Base-by-base conservation (phyloP, 495 filamentous ascomycete genomes). In the Hapsidospora chrysogenum region DNA sequence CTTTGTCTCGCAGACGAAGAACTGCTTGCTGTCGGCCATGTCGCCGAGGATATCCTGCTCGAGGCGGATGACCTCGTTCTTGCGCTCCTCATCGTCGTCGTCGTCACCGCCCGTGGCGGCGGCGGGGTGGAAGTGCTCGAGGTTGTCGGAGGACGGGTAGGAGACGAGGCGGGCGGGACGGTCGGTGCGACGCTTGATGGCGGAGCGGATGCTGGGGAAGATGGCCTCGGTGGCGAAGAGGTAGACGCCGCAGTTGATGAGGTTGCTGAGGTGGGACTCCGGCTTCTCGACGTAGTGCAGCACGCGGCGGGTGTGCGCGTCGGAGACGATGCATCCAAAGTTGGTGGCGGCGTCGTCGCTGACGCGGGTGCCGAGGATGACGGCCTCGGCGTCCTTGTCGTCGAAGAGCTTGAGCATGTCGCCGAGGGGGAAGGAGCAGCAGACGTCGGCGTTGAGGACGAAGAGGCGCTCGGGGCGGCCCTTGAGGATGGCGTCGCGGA, bases 261-360 rank as follows among this genome's bases (percentile, higher is more conserved):
- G 68, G 56, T 96, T 95, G 38, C 82, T 92, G 57, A 99, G 96
- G 59, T 94, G 82, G 31, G 82, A 89, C 57, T 99, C 89, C 40
- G 89, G 89, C 66, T 96, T 96, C 70, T 99, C 89, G 56, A 99
- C 89, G 60, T 99, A 99, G 64, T 99, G 89, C 30, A 95, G 76
- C 31, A 99, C 89, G 33, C 86, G 83, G 56, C 86, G 85, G 48
- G 83, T 94, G 59, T 93, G 83, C 9, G 84, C 66, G 51, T 99
- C 92, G 29, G 82, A 86, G 17, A 99, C 89, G 42, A 99, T 92
- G 67, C 89, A 99, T 33, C 89, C 89, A 47, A 96, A 99, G 64
- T 95, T 96, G 41, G 70, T 78, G 10, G 89, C 89, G 9, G 87
- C 76, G 17, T 96, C 92, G 47, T 92, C 85, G 54, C 72, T 74